These are phyloP conservation scores for Xerocomus minutiporus DNA, from an alignment of 1,284 basidiomycete species.

Conservation along the genomic window DNA sequence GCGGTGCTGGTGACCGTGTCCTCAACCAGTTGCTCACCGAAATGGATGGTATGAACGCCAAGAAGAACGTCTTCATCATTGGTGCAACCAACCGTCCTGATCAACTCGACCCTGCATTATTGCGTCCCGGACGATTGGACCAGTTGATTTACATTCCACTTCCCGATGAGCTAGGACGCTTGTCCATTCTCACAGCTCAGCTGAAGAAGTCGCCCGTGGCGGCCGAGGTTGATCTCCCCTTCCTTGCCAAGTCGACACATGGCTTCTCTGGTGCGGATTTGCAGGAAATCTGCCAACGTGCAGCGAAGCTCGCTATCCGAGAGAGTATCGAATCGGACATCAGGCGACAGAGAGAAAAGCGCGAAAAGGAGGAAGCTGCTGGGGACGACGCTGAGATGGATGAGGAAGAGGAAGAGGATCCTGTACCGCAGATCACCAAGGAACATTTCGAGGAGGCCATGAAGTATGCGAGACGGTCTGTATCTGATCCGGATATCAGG, in stretches of 20 bases:
- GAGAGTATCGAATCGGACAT: conserved; percentile 95
- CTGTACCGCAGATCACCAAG: conserved; percentile 92
- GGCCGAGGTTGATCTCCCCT: conserved; percentile 79
- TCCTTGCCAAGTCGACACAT: conserved; percentile 91
- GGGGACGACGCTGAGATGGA: conserved; percentile 64
- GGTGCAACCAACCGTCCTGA: conserved; percentile 99
- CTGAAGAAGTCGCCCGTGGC: conserved; percentile 93
- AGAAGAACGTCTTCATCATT: conserved; percentile 99
- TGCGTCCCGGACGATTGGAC: conserved; percentile 98
- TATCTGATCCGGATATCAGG: conserved; percentile 92
- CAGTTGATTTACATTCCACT: conserved; percentile 92
- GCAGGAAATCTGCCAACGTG: conserved; percentile 97
- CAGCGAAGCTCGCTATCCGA: conserved; percentile 94
- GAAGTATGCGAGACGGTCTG: conserved; percentile 88
- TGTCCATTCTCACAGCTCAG: conserved; percentile 87
- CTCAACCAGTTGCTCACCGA: conserved; percentile 97
- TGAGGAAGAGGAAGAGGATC: conserved; percentile 79
- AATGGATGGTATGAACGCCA: conserved; percentile 99
- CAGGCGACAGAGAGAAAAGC: conserved; percentile 73
- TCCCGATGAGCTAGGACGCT: conserved; percentile 88
- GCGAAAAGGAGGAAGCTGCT: conserved; percentile 69
- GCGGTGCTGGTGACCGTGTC: conserved; percentile 96
- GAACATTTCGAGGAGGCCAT: conserved; percentile 98
- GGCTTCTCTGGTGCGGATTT: conserved; percentile 99
- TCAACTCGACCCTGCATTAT: conserved; percentile 94